Evolutionary conservation across 139 green algal genomes (phyloP), one percentile per base, ranked within the genome.

Genomic region (Tetraselmis striata): DNA sequence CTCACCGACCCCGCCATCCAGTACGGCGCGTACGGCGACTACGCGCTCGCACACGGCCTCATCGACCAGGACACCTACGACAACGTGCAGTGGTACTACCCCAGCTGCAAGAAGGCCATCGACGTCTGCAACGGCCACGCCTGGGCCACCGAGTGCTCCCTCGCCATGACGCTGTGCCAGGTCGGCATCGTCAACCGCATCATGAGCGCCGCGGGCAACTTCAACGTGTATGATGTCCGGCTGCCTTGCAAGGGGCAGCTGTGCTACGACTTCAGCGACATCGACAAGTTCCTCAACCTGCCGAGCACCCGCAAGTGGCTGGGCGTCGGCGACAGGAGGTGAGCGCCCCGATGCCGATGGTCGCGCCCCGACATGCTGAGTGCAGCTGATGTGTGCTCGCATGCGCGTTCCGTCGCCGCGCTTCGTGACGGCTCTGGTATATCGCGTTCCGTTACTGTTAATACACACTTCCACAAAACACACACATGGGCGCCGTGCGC

Each of bases 1-100:
- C 85, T 99, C 76, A 99, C 95, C 0, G 77, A 95, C n/a, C 95
- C 96, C 5, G 82, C 83, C 1, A 91, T 97, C 75, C 96, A 99
- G 89, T 91, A 85, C 59, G 86, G 85, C 1, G 90, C 92, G 0
- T 97, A 97, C 84, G 91, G 90, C 2, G 94, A 98, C 83, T 97
- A 88, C 80, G 90, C 92, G 0, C 83, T 92, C 26, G 25, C 92
- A 75, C 92, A 97, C 83, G 82, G 83, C 0, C 85, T 97, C 28
- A 97, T 97, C 81, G 76, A 67, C 59, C 28, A 95, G 84, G 30
- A 27, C 28, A 81, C 90, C 67, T 81, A 82, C 76, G 32, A 89
- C 75, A 31, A 2, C 59, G 91, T 93, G 75, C 75, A 86, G 45
- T 88, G 80, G 32, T 88, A 85, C 67, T 91, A 84, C 77, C 92